Evolutionary conservation across 108 stramenopile species (phyloP).

Genomic region (Nannochloropsis oceanica): DNA sequence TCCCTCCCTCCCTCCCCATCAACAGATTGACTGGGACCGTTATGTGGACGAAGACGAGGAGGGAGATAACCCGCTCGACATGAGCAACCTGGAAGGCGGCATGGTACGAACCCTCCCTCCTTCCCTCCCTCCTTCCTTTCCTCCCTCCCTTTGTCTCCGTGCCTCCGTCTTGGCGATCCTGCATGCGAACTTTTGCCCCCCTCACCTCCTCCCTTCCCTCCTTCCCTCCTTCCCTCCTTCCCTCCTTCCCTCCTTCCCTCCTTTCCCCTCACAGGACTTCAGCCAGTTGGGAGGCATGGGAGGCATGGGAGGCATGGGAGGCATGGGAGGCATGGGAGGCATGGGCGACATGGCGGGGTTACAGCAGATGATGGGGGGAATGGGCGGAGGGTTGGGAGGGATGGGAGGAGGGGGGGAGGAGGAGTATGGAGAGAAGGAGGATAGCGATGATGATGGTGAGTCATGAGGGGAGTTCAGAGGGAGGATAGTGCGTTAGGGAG

Average conservation of each 20-base stretch:
- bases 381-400: background rate
- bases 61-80: constrained; percentile 56
- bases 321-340: background rate
- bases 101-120: constrained; percentile 41
- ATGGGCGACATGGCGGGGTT: background rate
- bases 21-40: constrained; percentile 81
- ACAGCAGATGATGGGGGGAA: background rate
- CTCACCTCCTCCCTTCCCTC: too few species aligned
- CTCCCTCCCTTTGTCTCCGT: constrained; percentile 22
- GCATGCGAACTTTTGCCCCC: too few species aligned
- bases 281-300: background rate
- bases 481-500: background rate
- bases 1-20: background rate
- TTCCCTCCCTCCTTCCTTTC: constrained; percentile 43
- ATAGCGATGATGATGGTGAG: background rate
- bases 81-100: constrained; percentile 61
- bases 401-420: background rate
- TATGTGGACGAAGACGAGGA: constrained; percentile 92
- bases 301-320: background rate
- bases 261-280: background rate
- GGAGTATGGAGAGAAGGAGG: background rate
- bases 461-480: background rate
- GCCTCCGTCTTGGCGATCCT: constrained; percentile 41
- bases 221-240: background rate
- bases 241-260: background rate